Conservation (phyloP, 352 stramenopile genomes). For the Blastocystis sp. region DNA sequence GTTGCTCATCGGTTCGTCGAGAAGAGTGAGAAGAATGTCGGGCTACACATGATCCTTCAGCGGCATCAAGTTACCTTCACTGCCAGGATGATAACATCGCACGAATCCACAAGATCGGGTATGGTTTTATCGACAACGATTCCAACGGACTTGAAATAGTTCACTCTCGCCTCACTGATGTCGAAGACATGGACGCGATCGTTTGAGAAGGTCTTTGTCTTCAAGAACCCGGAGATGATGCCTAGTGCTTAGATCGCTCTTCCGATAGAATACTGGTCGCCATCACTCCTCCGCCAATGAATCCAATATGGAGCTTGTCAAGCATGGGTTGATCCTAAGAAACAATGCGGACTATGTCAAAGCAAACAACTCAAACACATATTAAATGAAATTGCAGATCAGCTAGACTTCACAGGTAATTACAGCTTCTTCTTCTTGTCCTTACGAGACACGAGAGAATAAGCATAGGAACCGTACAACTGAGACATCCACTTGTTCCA, state of each 20-base stretch:
- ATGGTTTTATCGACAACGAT: constrained; percentile 57
- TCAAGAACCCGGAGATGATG: constrained; percentile 52
- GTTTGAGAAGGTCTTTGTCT: constrained; percentile 55
- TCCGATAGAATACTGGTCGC: constrained; percentile 61
- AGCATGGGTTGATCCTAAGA: background rate
- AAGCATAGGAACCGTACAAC: constrained; percentile 47
- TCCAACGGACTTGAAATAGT: constrained; percentile 59
- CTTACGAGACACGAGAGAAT: constrained; percentile 18
- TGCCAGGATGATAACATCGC: constrained; percentile 67
- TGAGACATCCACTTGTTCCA: constrained; percentile 15
- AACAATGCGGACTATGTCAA: background rate
- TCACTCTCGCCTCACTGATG: constrained; percentile 60
- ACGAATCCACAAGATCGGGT: constrained; percentile 39
- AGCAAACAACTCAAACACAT: background rate
- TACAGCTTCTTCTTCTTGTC: constrained; percentile 25
- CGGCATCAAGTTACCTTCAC: constrained; percentile 64
- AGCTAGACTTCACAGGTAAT: background rate
- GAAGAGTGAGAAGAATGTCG: constrained; percentile 65
- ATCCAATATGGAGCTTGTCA: constrained; percentile 60
- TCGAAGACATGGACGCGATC: constrained; percentile 60
- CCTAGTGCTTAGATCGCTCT: background rate
- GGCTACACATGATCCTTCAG: constrained; percentile 4
- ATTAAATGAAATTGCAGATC: background rate
- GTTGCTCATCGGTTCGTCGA: constrained; percentile 65
- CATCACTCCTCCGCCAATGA: constrained; percentile 67